Percentiles rank a stretch among this genome's conserved stretches.
Evolutionary conservation across 2,329 filamentous ascomycete species (phyloP).

Genomic region (Aotearoamyces nothofagi): DNA sequence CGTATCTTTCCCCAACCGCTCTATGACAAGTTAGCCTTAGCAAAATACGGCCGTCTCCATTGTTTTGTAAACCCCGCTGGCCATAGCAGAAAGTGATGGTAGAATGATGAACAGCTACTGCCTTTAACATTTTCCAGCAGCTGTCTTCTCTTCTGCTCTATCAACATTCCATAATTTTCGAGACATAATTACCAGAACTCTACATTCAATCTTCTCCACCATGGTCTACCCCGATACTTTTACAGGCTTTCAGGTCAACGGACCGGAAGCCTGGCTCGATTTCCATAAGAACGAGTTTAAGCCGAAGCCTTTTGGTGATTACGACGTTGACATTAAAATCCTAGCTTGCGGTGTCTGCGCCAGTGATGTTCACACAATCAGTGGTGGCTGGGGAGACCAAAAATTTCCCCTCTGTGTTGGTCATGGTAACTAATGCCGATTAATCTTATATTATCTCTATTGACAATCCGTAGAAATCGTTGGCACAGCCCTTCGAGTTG

Average conservation of each 20-base stretch:
- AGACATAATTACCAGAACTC: too few relatives aligned
- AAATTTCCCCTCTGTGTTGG: conserved; percentile 35
- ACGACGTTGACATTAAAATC: conserved; percentile 80
- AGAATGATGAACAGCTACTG: too few relatives aligned
- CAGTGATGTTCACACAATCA: conserved; percentile 57
- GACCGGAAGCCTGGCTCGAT: conserved; percentile 16
- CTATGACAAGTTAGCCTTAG: too few relatives aligned
- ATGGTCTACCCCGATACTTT: conserved; percentile 39
- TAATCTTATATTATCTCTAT: too few relatives aligned
- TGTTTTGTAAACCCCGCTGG: too few relatives aligned
- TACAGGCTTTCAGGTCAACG: conserved; percentile 40
- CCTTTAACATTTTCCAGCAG: too few relatives aligned
- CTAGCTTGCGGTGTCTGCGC: conserved; percentile 66
- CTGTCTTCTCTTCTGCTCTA: too few relatives aligned
- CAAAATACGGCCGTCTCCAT: too few relatives aligned
- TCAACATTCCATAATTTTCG: too few relatives aligned
- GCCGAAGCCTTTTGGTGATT: conserved; percentile 73
- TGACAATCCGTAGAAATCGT: conserved; percentile 52
- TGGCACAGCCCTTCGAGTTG: conserved; percentile 52
- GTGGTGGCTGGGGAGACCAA: conserved; percentile 36
- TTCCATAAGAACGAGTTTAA: conserved; percentile 41
- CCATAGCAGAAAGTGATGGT: too few relatives aligned
- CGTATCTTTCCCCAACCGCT: too few relatives aligned
- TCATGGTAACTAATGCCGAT: conserved; percentile 21
- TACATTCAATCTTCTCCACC: too few relatives aligned